phyloP scores from a whole-genome alignment of 495 filamentous ascomycete genomes.

The Aspergillus diversus region DNA sequence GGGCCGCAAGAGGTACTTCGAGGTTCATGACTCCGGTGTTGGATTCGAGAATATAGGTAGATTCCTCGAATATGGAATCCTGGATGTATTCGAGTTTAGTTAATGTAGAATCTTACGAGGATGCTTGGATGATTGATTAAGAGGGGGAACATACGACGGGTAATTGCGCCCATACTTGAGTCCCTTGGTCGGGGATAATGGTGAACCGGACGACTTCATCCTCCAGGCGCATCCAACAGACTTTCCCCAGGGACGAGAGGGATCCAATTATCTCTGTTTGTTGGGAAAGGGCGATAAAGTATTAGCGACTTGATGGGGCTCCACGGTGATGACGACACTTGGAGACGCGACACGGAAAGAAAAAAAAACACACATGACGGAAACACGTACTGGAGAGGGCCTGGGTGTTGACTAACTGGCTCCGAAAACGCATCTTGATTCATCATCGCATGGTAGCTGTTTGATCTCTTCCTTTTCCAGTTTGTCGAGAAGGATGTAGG shows the following conservation, averaged over 20 bases:
- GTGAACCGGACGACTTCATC: conserved; percentile 88
- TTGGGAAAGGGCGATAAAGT: background rate
- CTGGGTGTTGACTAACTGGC: conserved; percentile 74
- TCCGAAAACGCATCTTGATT: conserved; percentile 75
- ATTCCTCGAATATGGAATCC: conserved; percentile 84
- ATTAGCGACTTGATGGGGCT: background rate
- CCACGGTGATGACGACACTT: background rate
- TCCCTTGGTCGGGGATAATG: conserved; percentile 88
- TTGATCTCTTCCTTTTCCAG: background rate
- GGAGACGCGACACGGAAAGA: background rate
- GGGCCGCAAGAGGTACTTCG: conserved; percentile 79
- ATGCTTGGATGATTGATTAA: background rate
- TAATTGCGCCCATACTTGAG: conserved; percentile 85
- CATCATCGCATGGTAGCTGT: conserved; percentile 9
- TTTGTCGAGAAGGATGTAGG: background rate
- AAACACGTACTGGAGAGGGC: conserved; percentile 78
- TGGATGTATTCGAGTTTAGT: conserved; percentile 23
- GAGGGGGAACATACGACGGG: conserved; percentile 58
- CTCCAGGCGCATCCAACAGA: conserved; percentile 92
- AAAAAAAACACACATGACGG: background rate
- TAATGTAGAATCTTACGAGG: background rate
- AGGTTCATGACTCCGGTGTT: conserved; percentile 86
- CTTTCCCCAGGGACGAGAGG: conserved; percentile 82
- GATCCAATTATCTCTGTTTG: conserved; percentile 80
- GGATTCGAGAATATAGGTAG: conserved; percentile 77